Percentiles rank a stretch among this genome's conserved stretches.
Evolutionary conservation across 1,284 basidiomycete genomes (phyloP).

Genomic region (Xerocomus amazonicus): DNA sequence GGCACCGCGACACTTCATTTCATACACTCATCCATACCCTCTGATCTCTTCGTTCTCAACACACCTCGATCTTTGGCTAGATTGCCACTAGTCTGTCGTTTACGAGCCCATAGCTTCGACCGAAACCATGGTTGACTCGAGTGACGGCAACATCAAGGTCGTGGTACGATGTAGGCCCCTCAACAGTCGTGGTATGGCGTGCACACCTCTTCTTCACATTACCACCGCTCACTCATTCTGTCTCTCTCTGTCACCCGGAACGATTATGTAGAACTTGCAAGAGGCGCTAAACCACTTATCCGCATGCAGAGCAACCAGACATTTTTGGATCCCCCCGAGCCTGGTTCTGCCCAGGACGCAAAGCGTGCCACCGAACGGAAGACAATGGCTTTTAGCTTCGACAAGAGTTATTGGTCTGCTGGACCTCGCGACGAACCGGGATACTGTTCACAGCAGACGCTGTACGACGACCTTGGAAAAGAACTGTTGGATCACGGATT

Average conservation of each 20-base stretch:
- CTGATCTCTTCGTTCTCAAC: conserved; percentile 7
- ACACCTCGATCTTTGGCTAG: conserved; percentile 4
- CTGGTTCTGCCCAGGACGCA: conserved; percentile 61
- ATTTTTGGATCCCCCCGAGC: conserved; percentile 85
- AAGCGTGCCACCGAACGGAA: conserved; percentile 85
- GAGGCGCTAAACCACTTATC: conserved; percentile 89
- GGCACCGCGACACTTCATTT: conserved; percentile 1
- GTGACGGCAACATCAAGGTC: conserved; percentile 91
- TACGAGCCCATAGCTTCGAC: conserved; percentile 12
- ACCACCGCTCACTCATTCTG: conserved; percentile 8
- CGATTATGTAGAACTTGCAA: conserved; percentile 67
- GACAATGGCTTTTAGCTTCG: conserved; percentile 87
- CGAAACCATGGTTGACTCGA: conserved; percentile 49
- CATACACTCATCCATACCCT: conserved; percentile 1
- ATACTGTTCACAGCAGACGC: conserved; percentile 90
- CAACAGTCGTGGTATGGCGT: conserved; percentile 78
- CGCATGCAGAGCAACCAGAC: conserved; percentile 93
- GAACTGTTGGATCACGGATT: conserved; percentile 95
- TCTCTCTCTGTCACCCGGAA: conserved; percentile 5
- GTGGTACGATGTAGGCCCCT: conserved; percentile 95
- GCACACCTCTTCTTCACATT: conserved; percentile 5
- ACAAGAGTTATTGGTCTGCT: conserved; percentile 96
- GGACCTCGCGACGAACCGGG: conserved; percentile 81
- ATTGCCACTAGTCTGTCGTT: conserved; percentile 11
- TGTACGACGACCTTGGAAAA: conserved; percentile 93